A percentile compares a stretch with the other conserved stretches of the same genome.
Conservation (phyloP, 768 basidiomycete genomes). For the Tylopilus sp. region DNA sequence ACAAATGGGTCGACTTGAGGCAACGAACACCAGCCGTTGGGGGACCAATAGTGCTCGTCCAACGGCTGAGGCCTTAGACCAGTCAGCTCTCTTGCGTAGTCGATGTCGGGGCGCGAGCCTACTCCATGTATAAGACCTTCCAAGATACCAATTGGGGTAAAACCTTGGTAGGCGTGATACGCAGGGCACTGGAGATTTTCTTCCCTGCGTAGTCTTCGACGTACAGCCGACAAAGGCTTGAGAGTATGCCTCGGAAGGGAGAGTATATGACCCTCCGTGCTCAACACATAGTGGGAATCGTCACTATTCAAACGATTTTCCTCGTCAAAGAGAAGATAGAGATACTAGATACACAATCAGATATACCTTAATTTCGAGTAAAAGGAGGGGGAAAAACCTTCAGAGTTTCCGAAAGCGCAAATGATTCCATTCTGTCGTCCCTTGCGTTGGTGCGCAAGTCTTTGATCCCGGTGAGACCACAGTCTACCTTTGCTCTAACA, state of each 20-base stretch:
- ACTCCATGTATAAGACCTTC: conserved; percentile 63
- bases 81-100: conserved; percentile 76
- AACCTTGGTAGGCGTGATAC: conserved; percentile 47
- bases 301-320: conserved; percentile 68
- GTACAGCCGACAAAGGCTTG: conserved; percentile 53
- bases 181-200: conserved; percentile 73
- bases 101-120: conserved; percentile 69
- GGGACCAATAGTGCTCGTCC: conserved; percentile 60
- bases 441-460: conserved; percentile 74
- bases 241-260: conserved; percentile 55
- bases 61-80: conserved; percentile 45
- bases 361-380: background rate
- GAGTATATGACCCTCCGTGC: conserved; percentile 93
- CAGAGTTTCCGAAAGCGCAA: conserved; percentile 88
- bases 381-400: conserved; percentile 50
- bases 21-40: conserved; percentile 71
- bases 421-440: conserved; percentile 97
- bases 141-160: conserved; percentile 29
- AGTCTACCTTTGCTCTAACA: conserved; percentile 73
- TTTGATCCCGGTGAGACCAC: conserved; percentile 80
- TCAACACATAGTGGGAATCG: conserved; percentile 86
- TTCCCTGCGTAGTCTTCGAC: conserved; percentile 57
- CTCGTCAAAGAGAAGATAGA: conserved; percentile 90
- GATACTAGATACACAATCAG: conserved; percentile 54
- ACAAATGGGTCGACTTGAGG: conserved; percentile 70